phyloP scores from a whole-genome alignment of 768 basidiomycete genomes.

The Hemileccinum rubropunctum region DNA sequence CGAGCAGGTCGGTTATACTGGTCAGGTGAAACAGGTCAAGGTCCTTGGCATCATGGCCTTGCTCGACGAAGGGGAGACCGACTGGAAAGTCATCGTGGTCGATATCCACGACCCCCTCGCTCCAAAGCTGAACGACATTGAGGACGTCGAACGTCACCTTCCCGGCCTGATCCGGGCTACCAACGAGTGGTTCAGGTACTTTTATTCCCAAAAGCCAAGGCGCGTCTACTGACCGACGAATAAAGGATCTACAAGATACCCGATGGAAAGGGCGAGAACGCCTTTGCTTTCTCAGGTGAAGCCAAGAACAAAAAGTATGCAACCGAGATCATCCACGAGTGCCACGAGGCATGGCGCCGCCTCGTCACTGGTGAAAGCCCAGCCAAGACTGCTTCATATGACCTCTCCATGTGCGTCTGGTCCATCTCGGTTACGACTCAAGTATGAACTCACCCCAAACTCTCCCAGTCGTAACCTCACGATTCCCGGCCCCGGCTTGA shows the following conservation, averaged over 20 bases:
- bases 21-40: conserved; percentile 99
- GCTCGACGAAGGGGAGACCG: conserved; percentile 98
- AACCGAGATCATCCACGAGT: conserved; percentile 98
- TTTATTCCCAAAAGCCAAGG: neutral
- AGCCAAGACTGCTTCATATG: conserved; percentile 67
- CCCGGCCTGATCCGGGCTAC: conserved; percentile 96
- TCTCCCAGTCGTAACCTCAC: conserved; percentile 74
- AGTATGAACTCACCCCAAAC: neutral
- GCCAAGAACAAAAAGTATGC: conserved; percentile 99
- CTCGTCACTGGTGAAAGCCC: conserved; percentile 78
- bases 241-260: conserved; percentile 92
- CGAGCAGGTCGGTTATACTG: conserved; percentile 94
- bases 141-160: conserved; percentile 97
- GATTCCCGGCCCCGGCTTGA: conserved; percentile 64
- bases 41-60: conserved; percentile 99
- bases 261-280: conserved; percentile 95
- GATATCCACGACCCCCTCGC: conserved; percentile 96
- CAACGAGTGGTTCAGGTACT: conserved; percentile 97
- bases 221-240: neutral
- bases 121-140: conserved; percentile 95
- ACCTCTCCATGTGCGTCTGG: conserved; percentile 76
- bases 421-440: neutral
- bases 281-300: conserved; percentile 98
- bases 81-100: conserved; percentile 99
- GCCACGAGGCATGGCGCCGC: conserved; percentile 97